phyloP scores from a whole-genome alignment of 116 monocot genomes.

The Cymodocea nodosa region DNA sequence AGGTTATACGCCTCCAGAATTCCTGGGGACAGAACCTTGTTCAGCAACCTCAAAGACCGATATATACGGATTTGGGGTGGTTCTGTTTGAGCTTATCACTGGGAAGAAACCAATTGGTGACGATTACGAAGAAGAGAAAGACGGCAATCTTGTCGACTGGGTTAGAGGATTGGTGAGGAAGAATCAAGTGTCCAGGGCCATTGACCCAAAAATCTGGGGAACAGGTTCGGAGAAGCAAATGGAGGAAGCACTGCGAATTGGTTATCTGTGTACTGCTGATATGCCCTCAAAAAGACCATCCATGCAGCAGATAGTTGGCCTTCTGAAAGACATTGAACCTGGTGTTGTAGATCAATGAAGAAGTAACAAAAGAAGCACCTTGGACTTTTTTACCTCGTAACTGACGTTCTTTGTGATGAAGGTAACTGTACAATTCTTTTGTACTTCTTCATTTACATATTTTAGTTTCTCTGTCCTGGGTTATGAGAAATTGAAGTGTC shows the following conservation, averaged over 20 bases:
- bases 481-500: neutral
- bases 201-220: constrained; percentile 63
- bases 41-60: constrained; percentile 48
- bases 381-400: neutral
- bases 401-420: neutral
- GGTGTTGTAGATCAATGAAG: constrained; percentile 16
- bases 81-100: constrained; percentile 76
- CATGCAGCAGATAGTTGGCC: constrained; percentile 89
- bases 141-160: constrained; percentile 47
- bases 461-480: neutral
- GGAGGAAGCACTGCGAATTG: constrained; percentile 76
- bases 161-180: constrained; percentile 58
- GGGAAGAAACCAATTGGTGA: constrained; percentile 61
- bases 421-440: constrained; percentile 4
- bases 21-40: constrained; percentile 1
- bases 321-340: constrained; percentile 88
- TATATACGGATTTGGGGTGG: constrained; percentile 73
- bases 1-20: constrained; percentile 47
- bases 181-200: constrained; percentile 17
- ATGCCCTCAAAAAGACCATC: constrained; percentile 74
- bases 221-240: constrained; percentile 54
- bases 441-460: neutral
- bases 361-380: neutral
- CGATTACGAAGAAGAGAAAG: constrained; percentile 33
- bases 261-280: constrained; percentile 87